These are phyloP conservation scores for Rhodomyrtus psidioides DNA, from an alignment of 441 rosid genomes.

Conservation along the genomic window DNA sequence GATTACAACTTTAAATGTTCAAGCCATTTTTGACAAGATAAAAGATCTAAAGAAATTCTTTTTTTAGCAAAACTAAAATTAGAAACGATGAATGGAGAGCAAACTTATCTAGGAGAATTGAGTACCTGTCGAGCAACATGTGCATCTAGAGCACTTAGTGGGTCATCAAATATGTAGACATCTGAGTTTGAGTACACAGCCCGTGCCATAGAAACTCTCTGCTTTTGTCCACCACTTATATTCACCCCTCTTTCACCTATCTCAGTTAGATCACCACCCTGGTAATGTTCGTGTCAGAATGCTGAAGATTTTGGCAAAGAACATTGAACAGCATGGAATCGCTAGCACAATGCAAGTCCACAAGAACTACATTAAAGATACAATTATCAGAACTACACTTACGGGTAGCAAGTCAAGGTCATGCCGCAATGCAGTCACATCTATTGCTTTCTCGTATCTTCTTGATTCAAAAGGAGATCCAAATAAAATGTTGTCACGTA, in stretches of 20 bases:
- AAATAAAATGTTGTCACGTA: constrained; percentile 82
- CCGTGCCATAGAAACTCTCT: constrained; percentile 97
- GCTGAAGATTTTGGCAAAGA: neutral
- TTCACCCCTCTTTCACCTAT: constrained; percentile 98
- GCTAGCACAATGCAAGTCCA: neutral
- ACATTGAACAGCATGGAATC: neutral
- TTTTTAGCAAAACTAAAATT: neutral
- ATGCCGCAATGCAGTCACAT: constrained; percentile 79
- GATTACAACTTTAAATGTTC: neutral
- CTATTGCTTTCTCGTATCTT: constrained; percentile 73
- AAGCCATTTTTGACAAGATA: neutral
- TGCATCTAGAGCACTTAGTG: constrained; percentile 95
- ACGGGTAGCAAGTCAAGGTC: constrained; percentile 92
- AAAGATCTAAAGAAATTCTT: neutral
- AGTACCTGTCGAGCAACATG: constrained; percentile 90
- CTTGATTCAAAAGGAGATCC: constrained; percentile 64
- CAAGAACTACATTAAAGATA: neutral
- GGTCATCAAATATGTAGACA: constrained; percentile 85
- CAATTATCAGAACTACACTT: constrained; percentile 24
- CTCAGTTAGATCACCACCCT: constrained; percentile 98
- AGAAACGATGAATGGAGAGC: neutral
- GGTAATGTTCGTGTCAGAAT: constrained; percentile 15
- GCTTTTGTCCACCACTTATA: constrained; percentile 98
- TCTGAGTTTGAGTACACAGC: constrained; percentile 87
- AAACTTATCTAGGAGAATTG: neutral